A percentile compares a stretch with the other conserved stretches of the same genome.
These are phyloP conservation scores for Helenozyma baotianmanensis DNA, from an alignment of 805 yeast species.

Conservation along the genomic window DNA sequence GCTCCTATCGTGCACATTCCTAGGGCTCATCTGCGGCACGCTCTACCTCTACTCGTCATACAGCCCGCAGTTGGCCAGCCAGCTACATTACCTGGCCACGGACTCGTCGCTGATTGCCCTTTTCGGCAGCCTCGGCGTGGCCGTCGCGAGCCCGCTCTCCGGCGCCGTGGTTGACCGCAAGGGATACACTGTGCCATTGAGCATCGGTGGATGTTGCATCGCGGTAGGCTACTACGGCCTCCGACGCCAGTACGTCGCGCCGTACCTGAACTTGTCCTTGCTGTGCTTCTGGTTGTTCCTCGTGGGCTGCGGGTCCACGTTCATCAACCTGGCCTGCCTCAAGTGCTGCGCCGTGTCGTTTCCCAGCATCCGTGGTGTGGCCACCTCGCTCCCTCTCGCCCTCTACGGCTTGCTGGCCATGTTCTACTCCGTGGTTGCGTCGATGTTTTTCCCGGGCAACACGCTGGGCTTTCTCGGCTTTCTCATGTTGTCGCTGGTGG, in stretches of 20 bases:
- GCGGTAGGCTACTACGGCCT: conserved; percentile 54
- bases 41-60: conserved; percentile 71
- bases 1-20: conserved; percentile 23
- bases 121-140: conserved; percentile 62
- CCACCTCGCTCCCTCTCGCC: conserved; percentile 71
- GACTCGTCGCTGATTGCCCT: conserved; percentile 63
- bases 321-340: conserved; percentile 57
- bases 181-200: conserved; percentile 55
- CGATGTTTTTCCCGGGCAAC: conserved; percentile 50
- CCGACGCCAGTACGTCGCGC: conserved; percentile 45
- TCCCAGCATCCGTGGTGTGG: conserved; percentile 66
- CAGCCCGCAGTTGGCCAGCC: conserved; percentile 68
- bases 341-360: conserved; percentile 70
- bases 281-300: conserved; percentile 45
- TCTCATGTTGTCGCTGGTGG: conserved; percentile 38
- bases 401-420: conserved; percentile 73
- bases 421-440: conserved; percentile 54
- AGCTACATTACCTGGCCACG: conserved; percentile 55
- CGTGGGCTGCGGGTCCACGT: conserved; percentile 69
- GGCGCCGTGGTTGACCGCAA: conserved; percentile 59
- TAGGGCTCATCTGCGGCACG: conserved; percentile 67
- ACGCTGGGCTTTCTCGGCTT: conserved; percentile 51
- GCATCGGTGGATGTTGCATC: conserved; percentile 46
- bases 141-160: conserved; percentile 62
- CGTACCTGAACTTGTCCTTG: conserved; percentile 33